Conservation (phyloP, 2,329 filamentous ascomycete genomes). For the Scedosporium boydii region DNA sequence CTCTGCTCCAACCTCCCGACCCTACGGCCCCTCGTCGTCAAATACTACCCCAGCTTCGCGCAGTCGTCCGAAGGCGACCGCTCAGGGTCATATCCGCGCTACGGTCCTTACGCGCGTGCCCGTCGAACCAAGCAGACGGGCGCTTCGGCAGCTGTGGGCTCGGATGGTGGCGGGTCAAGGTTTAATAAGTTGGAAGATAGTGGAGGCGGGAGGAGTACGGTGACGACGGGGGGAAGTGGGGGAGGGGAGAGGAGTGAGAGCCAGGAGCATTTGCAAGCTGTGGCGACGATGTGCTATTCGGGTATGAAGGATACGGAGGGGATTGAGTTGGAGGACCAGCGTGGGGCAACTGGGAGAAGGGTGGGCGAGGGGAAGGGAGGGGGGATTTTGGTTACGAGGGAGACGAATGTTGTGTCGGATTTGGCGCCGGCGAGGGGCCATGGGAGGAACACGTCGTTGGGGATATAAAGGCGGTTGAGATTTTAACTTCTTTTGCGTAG, state of each 20-base stretch:
- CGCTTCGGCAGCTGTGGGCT: background rate
- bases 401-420: background rate
- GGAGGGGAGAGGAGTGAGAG: background rate
- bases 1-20: constrained; percentile 20
- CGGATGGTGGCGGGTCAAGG: background rate
- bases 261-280: background rate
- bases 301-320: background rate
- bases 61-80: constrained; percentile 11
- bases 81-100: constrained; percentile 11
- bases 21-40: constrained; percentile 18
- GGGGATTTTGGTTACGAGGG: constrained; percentile 4
- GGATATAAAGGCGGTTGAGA: background rate
- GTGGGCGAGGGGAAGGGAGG: background rate
- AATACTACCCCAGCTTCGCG: constrained; percentile 12
- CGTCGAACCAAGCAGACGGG: background rate
- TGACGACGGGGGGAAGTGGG: background rate
- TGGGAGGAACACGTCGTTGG: background rate
- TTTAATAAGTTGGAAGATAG: background rate
- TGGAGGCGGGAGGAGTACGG: too few species aligned
- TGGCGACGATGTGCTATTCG: background rate
- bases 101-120: constrained; percentile 7
- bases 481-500: background rate
- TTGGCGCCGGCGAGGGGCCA: background rate
- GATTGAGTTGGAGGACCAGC: background rate
- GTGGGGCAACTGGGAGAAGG: background rate